A percentile compares a stretch with the other conserved stretches of the same genome.
phyloP scores from a whole-genome alignment of 2,329 filamentous ascomycete genomes.

The Raffaelea albimanens region DNA sequence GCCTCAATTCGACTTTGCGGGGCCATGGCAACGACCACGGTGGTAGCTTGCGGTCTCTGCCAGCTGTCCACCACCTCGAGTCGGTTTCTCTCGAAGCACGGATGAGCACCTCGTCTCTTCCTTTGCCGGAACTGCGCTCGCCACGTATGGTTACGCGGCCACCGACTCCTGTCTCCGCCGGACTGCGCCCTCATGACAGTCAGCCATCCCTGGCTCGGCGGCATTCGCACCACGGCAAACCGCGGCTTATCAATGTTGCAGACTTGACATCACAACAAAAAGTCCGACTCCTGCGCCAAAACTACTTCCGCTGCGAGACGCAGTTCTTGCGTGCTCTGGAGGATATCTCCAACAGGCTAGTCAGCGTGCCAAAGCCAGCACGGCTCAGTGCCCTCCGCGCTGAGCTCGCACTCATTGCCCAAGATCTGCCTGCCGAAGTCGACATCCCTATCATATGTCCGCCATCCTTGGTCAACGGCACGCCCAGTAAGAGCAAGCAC shows the following conservation, averaged over 20 bases:
- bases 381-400: constrained; percentile 72
- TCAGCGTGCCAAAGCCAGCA: constrained; percentile 72
- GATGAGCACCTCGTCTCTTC: constrained; percentile 59
- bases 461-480: constrained; percentile 61
- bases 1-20: constrained; percentile 1
- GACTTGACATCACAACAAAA: constrained; percentile 58
- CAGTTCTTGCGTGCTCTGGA: constrained; percentile 73
- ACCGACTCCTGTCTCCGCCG: constrained; percentile 47
- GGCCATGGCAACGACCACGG: background rate
- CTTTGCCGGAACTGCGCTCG: constrained; percentile 51
- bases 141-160: constrained; percentile 43
- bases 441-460: constrained; percentile 78
- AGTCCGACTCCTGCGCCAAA: constrained; percentile 62
- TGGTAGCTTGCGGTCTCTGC: background rate
- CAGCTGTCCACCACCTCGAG: constrained; percentile 30
- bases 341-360: constrained; percentile 75
- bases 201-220: constrained; percentile 35
- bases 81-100: constrained; percentile 47
- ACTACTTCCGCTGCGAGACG: constrained; percentile 76
- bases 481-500: constrained; percentile 66
- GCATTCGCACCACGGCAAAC: constrained; percentile 44
- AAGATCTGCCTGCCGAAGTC: constrained; percentile 73
- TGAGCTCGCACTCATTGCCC: constrained; percentile 70
- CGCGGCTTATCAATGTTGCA: constrained; percentile 47
- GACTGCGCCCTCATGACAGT: constrained; percentile 28